Percentiles rank a stretch among this genome's conserved stretches.
phyloP scores from a whole-genome alignment of 805 yeast species.

The Tetrapisispora iriomotensis region DNA sequence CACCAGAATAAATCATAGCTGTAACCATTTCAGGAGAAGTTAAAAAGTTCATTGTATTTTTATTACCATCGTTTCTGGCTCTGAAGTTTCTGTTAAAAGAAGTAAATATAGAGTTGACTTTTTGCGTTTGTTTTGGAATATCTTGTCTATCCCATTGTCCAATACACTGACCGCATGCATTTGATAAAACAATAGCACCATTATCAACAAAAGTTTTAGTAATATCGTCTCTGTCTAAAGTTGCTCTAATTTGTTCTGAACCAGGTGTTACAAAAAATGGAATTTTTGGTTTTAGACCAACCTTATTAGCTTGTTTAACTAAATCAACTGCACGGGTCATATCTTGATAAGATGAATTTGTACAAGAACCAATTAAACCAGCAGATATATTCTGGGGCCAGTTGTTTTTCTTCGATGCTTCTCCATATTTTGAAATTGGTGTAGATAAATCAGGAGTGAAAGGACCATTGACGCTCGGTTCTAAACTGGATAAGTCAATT shows the following conservation, averaged over 20 bases:
- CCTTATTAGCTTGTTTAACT: slow-evolving; percentile 75
- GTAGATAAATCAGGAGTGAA: slow-evolving; percentile 97
- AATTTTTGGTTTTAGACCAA: slow-evolving; percentile 81
- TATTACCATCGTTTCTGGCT: slow-evolving; percentile 97
- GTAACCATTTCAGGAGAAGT: slow-evolving; percentile 99
- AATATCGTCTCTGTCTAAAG: slow-evolving; percentile 91
- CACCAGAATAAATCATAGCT: slow-evolving; percentile 92
- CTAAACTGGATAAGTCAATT: slow-evolving; percentile 74
- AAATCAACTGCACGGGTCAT: slow-evolving; percentile 94
- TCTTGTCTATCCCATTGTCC: slow-evolving; percentile 98
- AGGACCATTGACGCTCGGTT: slow-evolving; percentile 96
- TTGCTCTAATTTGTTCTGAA: slow-evolving; percentile 95
- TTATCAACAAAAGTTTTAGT: slow-evolving; percentile 68
- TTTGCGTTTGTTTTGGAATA: slow-evolving; percentile 51
- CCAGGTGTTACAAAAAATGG: slow-evolving; percentile 97
- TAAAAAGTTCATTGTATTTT: slow-evolving; percentile 92
- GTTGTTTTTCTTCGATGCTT: slow-evolving; percentile 55
- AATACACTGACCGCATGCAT: slow-evolving; percentile 99
- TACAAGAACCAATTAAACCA: slow-evolving; percentile 96
- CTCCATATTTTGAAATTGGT: slow-evolving; percentile 73
- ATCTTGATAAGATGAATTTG: slow-evolving; percentile 96
- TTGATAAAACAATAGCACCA: slow-evolving; percentile 90
- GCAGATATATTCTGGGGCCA: slow-evolving; percentile 88
- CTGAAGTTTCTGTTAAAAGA: slow-evolving; percentile 97
- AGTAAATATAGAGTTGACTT: slow-evolving; percentile 83